Base-by-base conservation (phyloP, 768 basidiomycete species). In the Mycena floridula region DNA sequence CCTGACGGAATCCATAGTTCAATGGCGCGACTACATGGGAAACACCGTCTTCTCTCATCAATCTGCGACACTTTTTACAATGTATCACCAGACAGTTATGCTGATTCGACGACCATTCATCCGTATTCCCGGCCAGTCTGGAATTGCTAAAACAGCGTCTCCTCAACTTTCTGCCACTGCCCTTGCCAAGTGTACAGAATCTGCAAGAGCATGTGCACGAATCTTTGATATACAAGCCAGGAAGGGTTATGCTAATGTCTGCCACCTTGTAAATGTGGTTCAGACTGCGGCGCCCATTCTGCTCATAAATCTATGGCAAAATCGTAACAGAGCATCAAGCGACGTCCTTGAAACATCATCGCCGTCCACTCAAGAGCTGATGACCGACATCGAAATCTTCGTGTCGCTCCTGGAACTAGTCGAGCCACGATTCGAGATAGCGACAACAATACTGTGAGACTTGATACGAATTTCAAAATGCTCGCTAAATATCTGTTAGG, bases 61-160 rank as follows among this genome's bases (percentile, higher is more conserved):
- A 56, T 76, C 82, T 12, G 75, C 80, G 7, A 67, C 68, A 6
- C 57, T 89, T 24, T 72, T 77, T 44, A 65, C 71, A 16, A 65
- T 73, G 6, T 89, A 83, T 57, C 76, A 87, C 60, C 58, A 78
- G 30, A 66, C 67, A 25, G 73, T 77, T 58, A 83, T 89, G 57
- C 63, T 85, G 42, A 71, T 88, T 23, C 80, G 85, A 56, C 76
- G 86, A 24, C 79, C 82, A 2, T 85, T 85, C 60, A 74, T 85
- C 28, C 74, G 72, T 15, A 30, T 37, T 13, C 35, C 28, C 28
- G n/a, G n/a, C n/a, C n/a, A n/a, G n/a, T 32, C 28, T 36, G n/a
- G 35, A 47, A 28, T n/a, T n/a, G n/a, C 21, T 42, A 4, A 13
- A 36, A 3, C 30, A 27, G 9, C 11, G 9, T 32, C 22, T 49